Percentiles rank a stretch among this genome's conserved stretches.
These are phyloP conservation scores for Takakia lepidozioides DNA, from an alignment of 225 moss, liverwort and hornwort genomes.

Conservation along the genomic window DNA sequence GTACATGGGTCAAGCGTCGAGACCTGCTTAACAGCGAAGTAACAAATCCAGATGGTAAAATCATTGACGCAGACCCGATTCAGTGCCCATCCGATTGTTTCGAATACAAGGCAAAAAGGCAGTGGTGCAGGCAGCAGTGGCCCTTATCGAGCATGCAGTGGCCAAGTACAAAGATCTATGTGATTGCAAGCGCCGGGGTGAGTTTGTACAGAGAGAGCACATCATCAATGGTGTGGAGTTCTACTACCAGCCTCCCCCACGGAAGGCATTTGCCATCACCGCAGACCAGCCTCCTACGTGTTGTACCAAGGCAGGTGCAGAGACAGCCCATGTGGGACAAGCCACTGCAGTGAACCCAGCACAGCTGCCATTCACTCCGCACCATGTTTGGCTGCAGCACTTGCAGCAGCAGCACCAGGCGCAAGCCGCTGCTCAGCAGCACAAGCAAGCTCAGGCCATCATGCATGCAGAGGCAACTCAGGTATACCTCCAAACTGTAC, in stretches of 20 bases:
- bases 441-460: slow-evolving; percentile 30
- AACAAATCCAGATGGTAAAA: no score
- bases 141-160: slow-evolving; percentile 87
- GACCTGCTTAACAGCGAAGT: no score
- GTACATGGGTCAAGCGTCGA: no score
- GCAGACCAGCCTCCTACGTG: slow-evolving; percentile 22
- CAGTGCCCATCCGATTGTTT: slow-evolving; percentile 86
- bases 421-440: slow-evolving; percentile 8
- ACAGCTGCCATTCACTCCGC: slow-evolving; percentile 50
- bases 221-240: slow-evolving; percentile 93
- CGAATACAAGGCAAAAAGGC: slow-evolving; percentile 95
- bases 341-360: slow-evolving; percentile 16
- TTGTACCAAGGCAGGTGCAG: slow-evolving; percentile 32
- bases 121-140: slow-evolving; percentile 89
- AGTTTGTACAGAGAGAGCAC: slow-evolving; percentile 95
- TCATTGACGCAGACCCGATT: slow-evolving; percentile 45
- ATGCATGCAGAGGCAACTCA: slow-evolving; percentile 16
- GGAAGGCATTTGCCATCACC: slow-evolving; percentile 77
- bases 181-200: slow-evolving; percentile 94
- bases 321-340: slow-evolving; percentile 5
- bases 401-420: slow-evolving; percentile 56
- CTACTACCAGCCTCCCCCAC: slow-evolving; percentile 96
- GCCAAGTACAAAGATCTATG: slow-evolving; percentile 95
- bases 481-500: slow-evolving; percentile 6
- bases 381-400: slow-evolving; percentile 92